phyloP scores from a whole-genome alignment of 257 asterid species.

The Anisodus tanguticus region DNA sequence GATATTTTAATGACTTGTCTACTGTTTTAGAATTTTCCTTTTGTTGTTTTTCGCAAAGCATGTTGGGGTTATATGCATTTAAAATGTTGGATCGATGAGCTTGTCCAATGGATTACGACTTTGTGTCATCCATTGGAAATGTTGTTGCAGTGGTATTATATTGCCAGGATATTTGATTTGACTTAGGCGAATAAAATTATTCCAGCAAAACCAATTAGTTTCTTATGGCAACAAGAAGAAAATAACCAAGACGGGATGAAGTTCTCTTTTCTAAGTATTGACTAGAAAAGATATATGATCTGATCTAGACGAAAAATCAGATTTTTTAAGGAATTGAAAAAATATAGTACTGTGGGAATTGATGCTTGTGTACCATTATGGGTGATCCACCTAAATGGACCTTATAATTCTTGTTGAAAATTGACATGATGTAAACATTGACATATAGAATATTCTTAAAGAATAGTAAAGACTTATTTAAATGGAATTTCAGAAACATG shows the following conservation, averaged over 20 bases:
- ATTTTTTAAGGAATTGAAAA: no score
- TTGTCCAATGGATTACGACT: not conserved
- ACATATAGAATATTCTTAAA: not conserved
- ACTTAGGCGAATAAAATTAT: not conserved
- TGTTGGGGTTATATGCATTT: not conserved
- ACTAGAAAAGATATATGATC: not conserved
- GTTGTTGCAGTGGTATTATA: not conserved
- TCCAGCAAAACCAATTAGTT: not conserved
- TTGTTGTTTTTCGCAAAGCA: not conserved
- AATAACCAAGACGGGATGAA: not conserved
- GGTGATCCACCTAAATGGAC: no score
- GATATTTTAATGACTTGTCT: not conserved
- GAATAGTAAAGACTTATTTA: not conserved
- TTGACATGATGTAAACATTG: not conserved
- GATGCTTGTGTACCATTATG: no score
- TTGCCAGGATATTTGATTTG: not conserved
- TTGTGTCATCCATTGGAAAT: not conserved
- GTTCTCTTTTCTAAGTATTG: not conserved
- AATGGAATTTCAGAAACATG: not conserved
- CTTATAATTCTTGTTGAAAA: not conserved
- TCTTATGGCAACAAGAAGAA: not conserved
- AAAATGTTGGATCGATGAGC: not conserved
- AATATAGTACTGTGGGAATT: no score
- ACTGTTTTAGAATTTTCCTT: not conserved
- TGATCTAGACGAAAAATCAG: no score